These are phyloP conservation scores for Oehlia diaphana DNA, from an alignment of 192 early-diverging fungal species.

Conservation along the genomic window DNA sequence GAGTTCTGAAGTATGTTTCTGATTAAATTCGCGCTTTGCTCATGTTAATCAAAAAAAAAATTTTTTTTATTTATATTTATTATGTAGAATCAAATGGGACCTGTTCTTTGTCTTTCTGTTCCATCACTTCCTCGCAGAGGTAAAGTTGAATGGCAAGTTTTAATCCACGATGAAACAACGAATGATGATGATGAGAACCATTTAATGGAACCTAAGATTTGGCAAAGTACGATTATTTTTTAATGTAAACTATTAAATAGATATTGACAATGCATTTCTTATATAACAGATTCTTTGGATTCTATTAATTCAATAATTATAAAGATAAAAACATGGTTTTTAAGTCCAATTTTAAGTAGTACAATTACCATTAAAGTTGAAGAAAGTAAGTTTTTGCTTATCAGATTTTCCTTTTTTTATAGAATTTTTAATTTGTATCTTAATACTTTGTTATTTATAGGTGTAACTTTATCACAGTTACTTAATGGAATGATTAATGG, in stretches of 20 bases:
- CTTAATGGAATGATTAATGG: neutral
- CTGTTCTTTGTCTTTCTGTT: conserved; percentile 56
- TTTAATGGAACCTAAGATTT: neutral
- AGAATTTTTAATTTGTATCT: neutral
- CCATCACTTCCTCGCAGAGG: conserved; percentile 61
- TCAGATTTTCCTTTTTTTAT: neutral
- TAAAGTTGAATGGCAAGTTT: conserved; percentile 68
- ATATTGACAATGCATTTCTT: neutral
- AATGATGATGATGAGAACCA: conserved; percentile 18
- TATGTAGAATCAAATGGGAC: conserved; percentile 29
- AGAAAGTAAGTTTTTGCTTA: neutral
- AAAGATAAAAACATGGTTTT: neutral
- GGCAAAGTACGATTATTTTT: neutral
- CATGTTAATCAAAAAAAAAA: neutral
- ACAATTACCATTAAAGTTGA: neutral
- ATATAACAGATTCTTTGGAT: neutral
- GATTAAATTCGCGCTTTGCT: neutral
- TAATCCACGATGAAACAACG: conserved; percentile 39
- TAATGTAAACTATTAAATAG: neutral
- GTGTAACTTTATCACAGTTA: neutral
- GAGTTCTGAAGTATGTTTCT: neutral
- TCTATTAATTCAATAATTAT: too few species aligned
- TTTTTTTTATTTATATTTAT: neutral
- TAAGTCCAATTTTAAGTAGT: conserved; percentile 6
- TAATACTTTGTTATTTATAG: neutral